A percentile compares a stretch with the other conserved stretches of the same genome.
Conservation (phyloP, 2,329 filamentous ascomycete species). For the Penicillium sp. region DNA sequence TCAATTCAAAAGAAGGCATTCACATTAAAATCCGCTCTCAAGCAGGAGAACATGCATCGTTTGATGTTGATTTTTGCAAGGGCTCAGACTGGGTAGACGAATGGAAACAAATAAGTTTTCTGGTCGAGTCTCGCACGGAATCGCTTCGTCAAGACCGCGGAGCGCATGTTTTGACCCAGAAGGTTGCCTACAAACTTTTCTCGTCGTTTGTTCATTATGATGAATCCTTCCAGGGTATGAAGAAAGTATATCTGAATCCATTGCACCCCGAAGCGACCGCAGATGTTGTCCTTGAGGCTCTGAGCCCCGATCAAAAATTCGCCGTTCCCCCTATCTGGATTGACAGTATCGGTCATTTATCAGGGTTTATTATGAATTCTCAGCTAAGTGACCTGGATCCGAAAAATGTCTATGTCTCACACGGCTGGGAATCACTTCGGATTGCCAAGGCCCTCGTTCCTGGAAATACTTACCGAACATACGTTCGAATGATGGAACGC, state of each 20-base stretch:
- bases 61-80: slow-evolving; percentile 33
- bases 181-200: slow-evolving; percentile 12
- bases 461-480: slow-evolving; percentile 5
- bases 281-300: slow-evolving; percentile 30
- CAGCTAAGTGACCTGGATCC: slow-evolving; percentile 32
- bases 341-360: slow-evolving; percentile 40
- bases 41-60: slow-evolving; percentile 27
- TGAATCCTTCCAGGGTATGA: slow-evolving; percentile 39
- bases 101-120: slow-evolving; percentile 34
- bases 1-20: neutral
- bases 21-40: neutral
- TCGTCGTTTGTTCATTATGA: slow-evolving; percentile 5
- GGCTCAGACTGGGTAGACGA: slow-evolving; percentile 30
- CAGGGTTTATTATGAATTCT: slow-evolving; percentile 45
- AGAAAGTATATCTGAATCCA: slow-evolving; percentile 42
- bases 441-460: slow-evolving; percentile 17
- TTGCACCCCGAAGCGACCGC: slow-evolving; percentile 42
- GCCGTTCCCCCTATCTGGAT: slow-evolving; percentile 41
- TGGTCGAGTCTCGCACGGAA: slow-evolving; percentile 22
- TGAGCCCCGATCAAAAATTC: slow-evolving; percentile 29
- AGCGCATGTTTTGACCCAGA: slow-evolving; percentile 34
- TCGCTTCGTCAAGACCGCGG: slow-evolving; percentile 27
- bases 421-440: slow-evolving; percentile 40
- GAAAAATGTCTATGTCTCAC: slow-evolving; percentile 38
- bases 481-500: slow-evolving; percentile 33